Percentiles rank a stretch among this genome's conserved stretches.
Evolutionary conservation across 257 asterid species (phyloP).

Genomic region (Vinca minor): DNA sequence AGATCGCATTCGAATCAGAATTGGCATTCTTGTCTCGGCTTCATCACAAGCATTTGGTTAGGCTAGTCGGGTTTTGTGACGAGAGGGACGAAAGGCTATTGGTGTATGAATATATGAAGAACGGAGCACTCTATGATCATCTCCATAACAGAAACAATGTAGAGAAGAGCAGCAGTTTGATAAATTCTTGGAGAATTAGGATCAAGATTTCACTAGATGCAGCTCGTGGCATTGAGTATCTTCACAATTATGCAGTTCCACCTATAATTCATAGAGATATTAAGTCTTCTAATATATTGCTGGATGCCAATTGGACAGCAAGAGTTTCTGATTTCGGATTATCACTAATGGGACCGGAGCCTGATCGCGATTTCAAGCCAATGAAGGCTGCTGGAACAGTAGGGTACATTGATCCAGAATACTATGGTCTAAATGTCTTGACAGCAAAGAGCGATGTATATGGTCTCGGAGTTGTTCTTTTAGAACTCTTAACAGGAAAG

Average conservation of each 20-base stretch:
- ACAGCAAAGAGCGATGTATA: conserved; percentile 82
- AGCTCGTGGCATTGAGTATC: conserved; percentile 78
- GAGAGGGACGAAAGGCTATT: conserved; percentile 70
- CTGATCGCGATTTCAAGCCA: conserved; percentile 35
- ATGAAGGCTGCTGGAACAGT: conserved; percentile 69
- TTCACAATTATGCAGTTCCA: conserved; percentile 76
- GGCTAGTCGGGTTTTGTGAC: conserved; percentile 67
- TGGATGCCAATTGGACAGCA: conserved; percentile 60
- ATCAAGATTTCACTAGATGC: conserved; percentile 70
- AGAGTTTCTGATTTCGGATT: conserved; percentile 85
- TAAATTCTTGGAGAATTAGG: conserved; percentile 82
- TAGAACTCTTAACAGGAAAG: conserved; percentile 67
- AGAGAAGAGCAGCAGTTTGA: conserved; percentile 34
- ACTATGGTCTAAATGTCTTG: conserved; percentile 58
- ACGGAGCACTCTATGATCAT: conserved; percentile 78
- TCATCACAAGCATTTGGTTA: conserved; percentile 87
- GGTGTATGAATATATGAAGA: conserved; percentile 80
- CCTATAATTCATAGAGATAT: conserved; percentile 86
- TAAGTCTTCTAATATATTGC: conserved; percentile 71
- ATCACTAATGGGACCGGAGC: conserved; percentile 54
- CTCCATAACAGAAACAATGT: conserved; percentile 54
- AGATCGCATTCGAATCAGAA: conserved; percentile 74
- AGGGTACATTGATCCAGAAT: conserved; percentile 81
- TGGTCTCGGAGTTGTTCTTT: conserved; percentile 70
- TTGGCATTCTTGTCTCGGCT: conserved; percentile 66